Base-by-base conservation (phyloP, 2,329 filamentous ascomycete genomes). In the Colletotrichum eremochloae region DNA sequence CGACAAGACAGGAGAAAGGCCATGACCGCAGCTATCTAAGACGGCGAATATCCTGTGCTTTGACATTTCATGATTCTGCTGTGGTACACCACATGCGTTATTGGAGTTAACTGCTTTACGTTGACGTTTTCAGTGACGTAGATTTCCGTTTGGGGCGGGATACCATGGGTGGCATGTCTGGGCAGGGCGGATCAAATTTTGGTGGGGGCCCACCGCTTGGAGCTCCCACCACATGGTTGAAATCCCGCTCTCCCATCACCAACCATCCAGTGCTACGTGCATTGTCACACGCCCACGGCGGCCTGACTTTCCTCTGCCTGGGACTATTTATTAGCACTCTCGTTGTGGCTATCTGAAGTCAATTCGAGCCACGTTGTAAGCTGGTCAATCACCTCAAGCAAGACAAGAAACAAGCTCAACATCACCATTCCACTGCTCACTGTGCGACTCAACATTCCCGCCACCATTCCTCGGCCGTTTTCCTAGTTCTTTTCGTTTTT, bases 201-300 rank as follows among this genome's bases (percentile, higher is more conserved):
- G 48, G 61, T 63, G 61, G 61, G 61, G 61, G 15, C n/a, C 20
- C 15, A 31, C 33, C 36, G 5, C 36, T 14, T 31, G 9, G 36
- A 29, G 36, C n/a, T 12, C 42, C 48, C 61, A 40, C 31, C 58
- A 38, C 12, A 14, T 36, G 15, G 33, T 53, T 52, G 61, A 50
- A 48, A 63, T 29, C n/a, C 50, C 15, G n/a, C n/a, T 33, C 31
- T 33, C 44, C 62, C 48, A 55, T 64, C 50, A 42, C 40, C 62
- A 64, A 64, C 36, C 18, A 46, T n/a, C 6, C 18, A 15, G 38
- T 52, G 29, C 36, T 38, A 64, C 62, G 50, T 64, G 48, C 48
- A 24, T 55, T 33, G 40, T 44, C 36, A 44, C 5, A 63, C 15
- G 33, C 50, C 11, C 14, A 29, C 8, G 18, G 18, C 38, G 31